Percentiles rank a stretch among this genome's conserved stretches.
Evolutionary conservation across 202 grass and related monocot genomes (phyloP).

Genomic region (Alloteropsis angusta): DNA sequence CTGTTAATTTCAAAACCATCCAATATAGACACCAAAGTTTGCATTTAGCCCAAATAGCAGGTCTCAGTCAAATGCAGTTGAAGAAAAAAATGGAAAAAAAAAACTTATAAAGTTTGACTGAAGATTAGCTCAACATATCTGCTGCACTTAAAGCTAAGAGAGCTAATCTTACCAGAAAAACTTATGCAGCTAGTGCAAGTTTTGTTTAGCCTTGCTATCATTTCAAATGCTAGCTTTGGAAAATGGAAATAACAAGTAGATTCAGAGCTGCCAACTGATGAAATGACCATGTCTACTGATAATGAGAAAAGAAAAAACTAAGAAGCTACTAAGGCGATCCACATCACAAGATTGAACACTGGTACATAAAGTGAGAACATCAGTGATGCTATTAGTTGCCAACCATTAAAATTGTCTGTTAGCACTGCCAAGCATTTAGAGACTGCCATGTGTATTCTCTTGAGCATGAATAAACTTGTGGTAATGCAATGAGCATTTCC

Average conservation of each 20-base stretch:
- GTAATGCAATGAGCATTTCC: background rate
- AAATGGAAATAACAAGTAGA: background rate
- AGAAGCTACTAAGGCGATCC: background rate
- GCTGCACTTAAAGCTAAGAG: background rate
- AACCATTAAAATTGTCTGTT: background rate
- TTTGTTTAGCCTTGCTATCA: background rate
- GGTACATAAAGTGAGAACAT: background rate
- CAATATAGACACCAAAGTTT: background rate
- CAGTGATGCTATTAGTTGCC: background rate
- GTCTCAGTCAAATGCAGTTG: background rate
- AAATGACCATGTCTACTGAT: background rate
- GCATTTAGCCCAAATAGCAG: background rate
- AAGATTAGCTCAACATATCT: background rate
- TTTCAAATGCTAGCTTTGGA: too few species aligned
- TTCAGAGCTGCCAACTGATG: background rate
- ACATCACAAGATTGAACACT: background rate
- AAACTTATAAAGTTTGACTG: background rate
- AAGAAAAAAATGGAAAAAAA: background rate
- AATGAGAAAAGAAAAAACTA: background rate
- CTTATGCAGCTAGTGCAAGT: background rate
- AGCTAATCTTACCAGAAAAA: slow-evolving; percentile 1
- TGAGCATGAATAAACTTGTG: background rate
- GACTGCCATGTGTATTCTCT: background rate
- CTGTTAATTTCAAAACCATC: slow-evolving; percentile 7
- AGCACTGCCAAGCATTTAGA: background rate